These are phyloP conservation scores for Sideroxylon spinosum DNA, from an alignment of 179 eudicot genomes.

Conservation along the genomic window DNA sequence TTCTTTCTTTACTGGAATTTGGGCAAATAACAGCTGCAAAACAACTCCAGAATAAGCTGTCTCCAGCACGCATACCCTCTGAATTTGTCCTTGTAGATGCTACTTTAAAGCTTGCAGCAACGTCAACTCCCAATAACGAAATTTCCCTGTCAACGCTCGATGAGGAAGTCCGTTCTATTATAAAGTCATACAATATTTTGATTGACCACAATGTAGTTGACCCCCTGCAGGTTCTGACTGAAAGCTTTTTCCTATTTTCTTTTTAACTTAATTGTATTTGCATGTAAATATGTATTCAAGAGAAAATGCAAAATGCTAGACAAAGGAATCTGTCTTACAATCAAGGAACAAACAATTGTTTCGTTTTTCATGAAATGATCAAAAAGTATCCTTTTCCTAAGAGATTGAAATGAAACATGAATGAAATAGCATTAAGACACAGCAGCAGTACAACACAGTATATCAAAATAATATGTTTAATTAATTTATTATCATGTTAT, in stretches of 20 bases:
- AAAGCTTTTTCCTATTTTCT: background rate
- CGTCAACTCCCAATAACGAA: slow-evolving; percentile 62
- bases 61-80: slow-evolving; percentile 60
- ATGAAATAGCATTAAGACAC: too few relatives aligned
- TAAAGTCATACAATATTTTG: slow-evolving; percentile 52
- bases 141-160: slow-evolving; percentile 51
- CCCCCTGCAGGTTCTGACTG: slow-evolving; percentile 59
- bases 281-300: background rate
- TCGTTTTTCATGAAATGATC: too few relatives aligned
- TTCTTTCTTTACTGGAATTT: slow-evolving; percentile 85
- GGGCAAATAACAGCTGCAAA: slow-evolving; percentile 95
- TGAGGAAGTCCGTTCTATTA: slow-evolving; percentile 60
- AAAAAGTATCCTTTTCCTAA: too few relatives aligned
- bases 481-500: too few relatives aligned
- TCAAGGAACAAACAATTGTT: too few relatives aligned
- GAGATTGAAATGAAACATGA: too few relatives aligned
- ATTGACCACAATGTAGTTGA: slow-evolving; percentile 43
- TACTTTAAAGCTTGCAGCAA: slow-evolving; percentile 75
- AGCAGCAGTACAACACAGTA: too few relatives aligned
- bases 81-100: slow-evolving; percentile 70
- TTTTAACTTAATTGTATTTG: background rate
- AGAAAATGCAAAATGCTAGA: background rate
- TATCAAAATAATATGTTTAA: too few relatives aligned
- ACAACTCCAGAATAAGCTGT: slow-evolving; percentile 86
- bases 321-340: background rate